Evolutionary conservation across 768 basidiomycete genomes (phyloP), one percentile per base, ranked within the genome.

Genomic region (Suillus weaverae): DNA sequence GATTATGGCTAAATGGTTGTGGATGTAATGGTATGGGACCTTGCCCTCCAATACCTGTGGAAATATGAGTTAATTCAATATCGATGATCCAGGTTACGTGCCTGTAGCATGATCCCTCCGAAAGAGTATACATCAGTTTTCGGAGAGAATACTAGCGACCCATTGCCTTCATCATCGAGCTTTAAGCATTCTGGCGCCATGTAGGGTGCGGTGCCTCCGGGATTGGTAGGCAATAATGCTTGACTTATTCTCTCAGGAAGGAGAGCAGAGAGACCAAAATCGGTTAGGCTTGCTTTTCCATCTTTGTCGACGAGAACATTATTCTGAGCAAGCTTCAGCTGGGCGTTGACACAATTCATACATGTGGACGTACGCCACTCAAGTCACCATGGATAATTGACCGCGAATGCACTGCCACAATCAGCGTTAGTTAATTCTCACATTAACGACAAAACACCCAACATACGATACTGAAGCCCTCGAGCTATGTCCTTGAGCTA

Each of bases 101-200:
- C 64, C 64, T 65, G 64, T 3, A 67, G 32, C 60, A 65, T 66
- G n/a, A 81, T 76, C 66, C 80, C 79, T 16, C 65, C 65, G 41
- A 67, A 65, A 16, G 66, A 62, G n/a, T 65, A 67, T 10, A 61
- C 41, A 41, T 67, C 54, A 22, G 22, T 61, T 39, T 30, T 35
- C 16, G n/a, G 14, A 16, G 20, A 50, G 11, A 64, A 56, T 16
- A 26, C 13, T 14, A 20, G 8, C 36, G 7, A 30, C 16, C 9
- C 5, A 3, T 39, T 32, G 8, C 4, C 22, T 50, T 50, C 48
- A 2, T 50, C 54, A 9, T 57, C 35, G 0, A 32, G 8, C 6
- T 7, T 6, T 6, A 61, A 11, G 5, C 26, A 16, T 56, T 67
- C 66, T 30, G 66, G 60, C 0, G 66, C 60, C 26, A 33, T 41